Base-by-base conservation (phyloP, 2,329 filamentous ascomycete genomes). In the Alternaria alternata region DNA sequence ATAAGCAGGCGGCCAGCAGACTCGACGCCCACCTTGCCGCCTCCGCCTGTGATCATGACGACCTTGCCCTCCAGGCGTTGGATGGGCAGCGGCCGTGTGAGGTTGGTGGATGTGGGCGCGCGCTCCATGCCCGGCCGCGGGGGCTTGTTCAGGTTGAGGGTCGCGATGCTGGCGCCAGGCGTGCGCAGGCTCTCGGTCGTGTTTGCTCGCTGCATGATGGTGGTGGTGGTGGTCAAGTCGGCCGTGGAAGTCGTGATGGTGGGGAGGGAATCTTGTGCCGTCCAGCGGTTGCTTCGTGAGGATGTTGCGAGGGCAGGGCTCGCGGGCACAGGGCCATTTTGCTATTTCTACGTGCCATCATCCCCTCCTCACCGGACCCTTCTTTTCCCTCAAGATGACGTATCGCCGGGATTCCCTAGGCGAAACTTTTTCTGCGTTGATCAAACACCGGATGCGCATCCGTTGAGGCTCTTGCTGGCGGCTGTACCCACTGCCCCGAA, bases 1-100 rank as follows among this genome's bases (percentile, higher is more conserved):
- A 73, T 65, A 0, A 80, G 64, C 44, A 79, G 68, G 6, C 78
- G 70, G 5, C 70, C 66, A 18, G 76, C 76, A 7, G 75, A 77
- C 63, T 78, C 76, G 14, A 79, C 68, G 61, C 70, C 74, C 24
- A 76, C 72, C 47, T 73, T 74, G 41, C 72, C 71, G 38, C 68
- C 75, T 20, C 72, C 75, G 34, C 75, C 75, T 1, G 73, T 75
- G 64, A 77, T 75, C 54, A 77, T 58, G 26, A 72, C 72, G 28
- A 77, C 73, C 60, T 72, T 73, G 42, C 69, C 68, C 14, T 68
- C 67, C 12, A 77, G 69, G 18, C 74, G 71, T 56, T 75, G 70
- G 34, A 73, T 70, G 24, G 70, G 70, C 7, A 75, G 66, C 5
- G 73, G 74, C 39, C 63, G 60, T 20, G 64, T 67, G 59, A 71